Percentiles rank a stretch among this genome's conserved stretches.
Conservation (phyloP, 1,284 basidiomycete genomes). For the Phylloboletellus chloephorus region DNA sequence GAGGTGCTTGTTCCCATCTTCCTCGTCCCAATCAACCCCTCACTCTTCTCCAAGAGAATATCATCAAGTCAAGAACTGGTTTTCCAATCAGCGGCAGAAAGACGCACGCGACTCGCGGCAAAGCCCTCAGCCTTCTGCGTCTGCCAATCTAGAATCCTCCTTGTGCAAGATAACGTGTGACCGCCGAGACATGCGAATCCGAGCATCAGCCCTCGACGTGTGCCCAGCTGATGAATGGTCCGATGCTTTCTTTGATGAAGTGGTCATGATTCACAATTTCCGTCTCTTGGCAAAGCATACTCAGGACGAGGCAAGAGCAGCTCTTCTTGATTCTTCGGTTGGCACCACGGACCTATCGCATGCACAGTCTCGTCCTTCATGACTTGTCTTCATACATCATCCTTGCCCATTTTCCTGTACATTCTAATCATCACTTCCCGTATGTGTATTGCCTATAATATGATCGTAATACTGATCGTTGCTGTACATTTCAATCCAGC, state of each 20-base stretch:
- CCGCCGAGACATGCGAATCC: slow-evolving; percentile 46
- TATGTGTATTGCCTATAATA: slow-evolving; percentile 34
- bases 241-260: slow-evolving; percentile 51
- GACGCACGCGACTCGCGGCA: slow-evolving; percentile 35
- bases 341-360: slow-evolving; percentile 23
- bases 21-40: slow-evolving; percentile 5
- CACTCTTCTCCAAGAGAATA: slow-evolving; percentile 38
- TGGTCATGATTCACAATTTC: slow-evolving; percentile 51
- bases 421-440: slow-evolving; percentile 30
- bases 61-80: slow-evolving; percentile 58
- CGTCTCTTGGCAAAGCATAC: slow-evolving; percentile 35
- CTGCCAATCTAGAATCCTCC: slow-evolving; percentile 29
- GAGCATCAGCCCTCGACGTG: slow-evolving; percentile 38
- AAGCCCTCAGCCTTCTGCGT: slow-evolving; percentile 29
- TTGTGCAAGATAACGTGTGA: slow-evolving; percentile 33
- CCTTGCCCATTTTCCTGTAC: slow-evolving; percentile 29
- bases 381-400: slow-evolving; percentile 30
- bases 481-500: slow-evolving; percentile 26
- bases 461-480: slow-evolving; percentile 28
- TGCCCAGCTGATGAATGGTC: slow-evolving; percentile 44
- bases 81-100: slow-evolving; percentile 54
- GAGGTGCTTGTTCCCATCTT: slow-evolving; percentile 33
- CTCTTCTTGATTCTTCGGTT: slow-evolving; percentile 24
- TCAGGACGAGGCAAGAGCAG: slow-evolving; percentile 30
- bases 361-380: slow-evolving; percentile 18